Conservation (phyloP, 768 basidiomycete species). For the Mycena maculata region DNA sequence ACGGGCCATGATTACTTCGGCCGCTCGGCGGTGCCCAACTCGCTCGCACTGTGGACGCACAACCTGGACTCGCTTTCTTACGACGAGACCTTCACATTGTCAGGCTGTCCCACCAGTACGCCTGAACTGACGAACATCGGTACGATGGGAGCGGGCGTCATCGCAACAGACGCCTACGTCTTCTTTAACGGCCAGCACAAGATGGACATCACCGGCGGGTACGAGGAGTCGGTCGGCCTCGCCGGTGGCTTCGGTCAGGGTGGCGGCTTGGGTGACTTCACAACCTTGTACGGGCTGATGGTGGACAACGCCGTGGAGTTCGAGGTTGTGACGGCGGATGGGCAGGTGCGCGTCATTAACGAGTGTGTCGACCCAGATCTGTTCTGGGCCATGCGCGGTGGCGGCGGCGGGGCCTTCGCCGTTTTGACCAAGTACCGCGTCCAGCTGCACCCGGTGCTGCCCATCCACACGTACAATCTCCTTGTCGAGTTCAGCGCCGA, state of each 20-base stretch:
- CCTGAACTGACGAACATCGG: slow-evolving; percentile 20
- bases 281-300: slow-evolving; percentile 22
- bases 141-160: slow-evolving; percentile 24
- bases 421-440: slow-evolving; percentile 21
- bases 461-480: slow-evolving; percentile 23
- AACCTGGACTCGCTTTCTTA: slow-evolving; percentile 23
- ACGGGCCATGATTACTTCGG: slow-evolving; percentile 27
- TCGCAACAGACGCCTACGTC: slow-evolving; percentile 23
- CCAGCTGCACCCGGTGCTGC: slow-evolving; percentile 20
- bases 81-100: slow-evolving; percentile 24
- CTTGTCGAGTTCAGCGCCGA: slow-evolving; percentile 23
- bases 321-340: slow-evolving; percentile 23
- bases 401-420: slow-evolving; percentile 25
- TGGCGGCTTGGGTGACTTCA: slow-evolving; percentile 17
- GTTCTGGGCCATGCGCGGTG: slow-evolving; percentile 27
- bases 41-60: slow-evolving; percentile 24
- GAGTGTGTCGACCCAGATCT: slow-evolving; percentile 22
- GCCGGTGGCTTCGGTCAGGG: slow-evolving; percentile 19
- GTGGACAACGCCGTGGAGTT: slow-evolving; percentile 22
- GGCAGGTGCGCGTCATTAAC: slow-evolving; percentile 21
- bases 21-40: slow-evolving; percentile 18
- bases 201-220: slow-evolving; percentile 26
- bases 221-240: slow-evolving; percentile 25
- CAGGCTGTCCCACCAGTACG: slow-evolving; percentile 21
- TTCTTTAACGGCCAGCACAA: slow-evolving; percentile 28